These are phyloP conservation scores for Ceratorhiza oryzae-sativae DNA, from an alignment of 1,284 basidiomycete genomes.

Conservation along the genomic window DNA sequence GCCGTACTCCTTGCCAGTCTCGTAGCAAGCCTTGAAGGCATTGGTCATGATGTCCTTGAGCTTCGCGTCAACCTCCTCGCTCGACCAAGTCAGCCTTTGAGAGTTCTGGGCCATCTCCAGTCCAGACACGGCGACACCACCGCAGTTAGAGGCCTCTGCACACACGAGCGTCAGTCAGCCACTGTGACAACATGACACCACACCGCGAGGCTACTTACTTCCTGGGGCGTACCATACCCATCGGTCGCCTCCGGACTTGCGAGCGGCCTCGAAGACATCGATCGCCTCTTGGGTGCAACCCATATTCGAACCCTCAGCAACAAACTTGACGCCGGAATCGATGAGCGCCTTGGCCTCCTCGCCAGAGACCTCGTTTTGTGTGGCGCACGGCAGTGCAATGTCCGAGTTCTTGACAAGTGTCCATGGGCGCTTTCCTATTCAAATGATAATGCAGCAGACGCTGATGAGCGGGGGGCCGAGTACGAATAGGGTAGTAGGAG, in stretches of 20 bases:
- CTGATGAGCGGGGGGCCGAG: not conserved
- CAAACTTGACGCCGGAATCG: constrained; percentile 72
- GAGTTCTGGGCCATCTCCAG: constrained; percentile 87
- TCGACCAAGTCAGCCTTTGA: constrained; percentile 70
- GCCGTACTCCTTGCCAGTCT: constrained; percentile 62
- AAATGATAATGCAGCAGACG: constrained; percentile 25
- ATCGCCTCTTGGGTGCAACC: constrained; percentile 76
- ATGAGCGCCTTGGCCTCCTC: constrained; percentile 76
- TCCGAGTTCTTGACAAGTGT: constrained; percentile 71
- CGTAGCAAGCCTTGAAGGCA: constrained; percentile 60
- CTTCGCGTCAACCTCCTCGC: constrained; percentile 72
- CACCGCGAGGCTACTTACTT: constrained; percentile 52
- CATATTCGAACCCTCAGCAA: constrained; percentile 84
- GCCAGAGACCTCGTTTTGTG: constrained; percentile 79
- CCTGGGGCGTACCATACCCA: constrained; percentile 75
- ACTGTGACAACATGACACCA: not conserved
- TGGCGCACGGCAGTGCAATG: constrained; percentile 78
- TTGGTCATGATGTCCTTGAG: constrained; percentile 79
- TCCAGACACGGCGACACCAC: constrained; percentile 74
- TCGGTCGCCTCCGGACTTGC: constrained; percentile 56
- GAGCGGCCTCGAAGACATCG: constrained; percentile 72
- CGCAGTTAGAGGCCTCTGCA: constrained; percentile 69
- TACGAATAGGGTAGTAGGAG: constrained; percentile 22
- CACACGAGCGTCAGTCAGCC: constrained; percentile 4
- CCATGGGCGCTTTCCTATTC: constrained; percentile 69